Percentiles rank a stretch among this genome's conserved stretches.
Evolutionary conservation across 495 filamentous ascomycete genomes (phyloP).

Genomic region (Emericellopsis terricola): DNA sequence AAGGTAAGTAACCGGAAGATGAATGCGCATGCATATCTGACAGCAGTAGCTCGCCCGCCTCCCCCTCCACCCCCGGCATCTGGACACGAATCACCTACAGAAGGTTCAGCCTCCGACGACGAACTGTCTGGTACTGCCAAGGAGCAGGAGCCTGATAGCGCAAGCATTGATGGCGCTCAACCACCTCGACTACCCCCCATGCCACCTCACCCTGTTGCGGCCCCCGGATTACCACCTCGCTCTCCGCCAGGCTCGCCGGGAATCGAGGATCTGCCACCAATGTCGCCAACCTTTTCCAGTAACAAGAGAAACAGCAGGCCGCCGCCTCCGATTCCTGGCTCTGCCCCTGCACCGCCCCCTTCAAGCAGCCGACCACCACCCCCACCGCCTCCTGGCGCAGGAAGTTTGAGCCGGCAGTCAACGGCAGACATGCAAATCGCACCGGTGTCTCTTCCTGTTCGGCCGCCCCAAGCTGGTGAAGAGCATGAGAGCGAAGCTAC

Average conservation of each 20-base stretch:
- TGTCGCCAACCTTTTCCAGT: conserved; percentile 18
- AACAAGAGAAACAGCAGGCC: conserved; percentile 35
- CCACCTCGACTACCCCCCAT: not conserved
- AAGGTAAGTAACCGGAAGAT: conserved; percentile 34
- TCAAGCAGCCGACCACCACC: conserved; percentile 52
- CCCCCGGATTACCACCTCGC: conserved; percentile 29
- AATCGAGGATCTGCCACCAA: conserved; percentile 20
- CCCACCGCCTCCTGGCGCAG: conserved; percentile 49
- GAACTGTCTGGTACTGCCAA: conserved; percentile 57
- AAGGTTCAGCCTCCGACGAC: conserved; percentile 84
- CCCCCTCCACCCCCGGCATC: conserved; percentile 29
- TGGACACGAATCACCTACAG: conserved; percentile 42
- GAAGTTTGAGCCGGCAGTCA: conserved; percentile 34
- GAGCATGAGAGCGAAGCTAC: conserved; percentile 66
- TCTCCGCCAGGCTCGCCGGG: conserved; percentile 33
- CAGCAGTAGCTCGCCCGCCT: conserved; percentile 34
- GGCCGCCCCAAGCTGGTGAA: conserved; percentile 30
- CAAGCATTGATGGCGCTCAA: conserved; percentile 16
- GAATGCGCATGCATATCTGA: not conserved
- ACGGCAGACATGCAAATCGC: conserved; percentile 34
- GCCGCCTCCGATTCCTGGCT: conserved; percentile 29
- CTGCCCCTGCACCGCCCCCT: conserved; percentile 30
- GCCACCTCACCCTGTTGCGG: conserved; percentile 26
- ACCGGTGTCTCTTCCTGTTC: conserved; percentile 10
- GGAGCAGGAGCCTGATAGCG: conserved; percentile 15